phyloP scores from a whole-genome alignment of 2,329 filamentous ascomycete genomes.

The Colletotrichum navitas region DNA sequence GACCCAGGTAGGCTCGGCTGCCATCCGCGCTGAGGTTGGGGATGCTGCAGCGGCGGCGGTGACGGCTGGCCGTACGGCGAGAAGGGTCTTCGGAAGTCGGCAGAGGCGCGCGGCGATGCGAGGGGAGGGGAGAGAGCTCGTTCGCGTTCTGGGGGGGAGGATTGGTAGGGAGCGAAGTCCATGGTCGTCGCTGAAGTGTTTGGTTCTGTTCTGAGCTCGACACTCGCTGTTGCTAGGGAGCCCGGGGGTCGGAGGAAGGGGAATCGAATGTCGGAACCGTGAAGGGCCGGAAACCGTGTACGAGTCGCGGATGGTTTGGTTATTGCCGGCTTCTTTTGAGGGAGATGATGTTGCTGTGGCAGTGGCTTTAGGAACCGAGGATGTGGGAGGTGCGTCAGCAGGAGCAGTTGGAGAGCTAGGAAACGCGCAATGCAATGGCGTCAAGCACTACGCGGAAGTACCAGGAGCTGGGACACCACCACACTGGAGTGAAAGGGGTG shows the following conservation, averaged over 20 bases:
- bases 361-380: slow-evolving; percentile 9
- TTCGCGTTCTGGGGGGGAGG: slow-evolving; percentile 85
- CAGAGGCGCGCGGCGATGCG: slow-evolving; percentile 68
- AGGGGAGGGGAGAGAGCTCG: slow-evolving; percentile 82
- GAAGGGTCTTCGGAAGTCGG: slow-evolving; percentile 66
- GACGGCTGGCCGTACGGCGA: slow-evolving; percentile 60
- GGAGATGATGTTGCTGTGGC: slow-evolving; percentile 7
- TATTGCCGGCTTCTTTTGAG: not conserved
- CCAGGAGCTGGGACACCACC: slow-evolving; percentile 14
- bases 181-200: slow-evolving; percentile 59
- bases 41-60: slow-evolving; percentile 62
- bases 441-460: slow-evolving; percentile 26
- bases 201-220: not conserved
- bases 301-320: not conserved
- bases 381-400: slow-evolving; percentile 33
- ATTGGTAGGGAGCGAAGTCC: slow-evolving; percentile 98
- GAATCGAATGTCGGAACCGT: not conserved
- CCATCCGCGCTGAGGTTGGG: slow-evolving; percentile 71
- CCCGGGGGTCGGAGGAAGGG: not conserved
- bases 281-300: not conserved
- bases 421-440: slow-evolving; percentile 38
- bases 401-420: slow-evolving; percentile 26
- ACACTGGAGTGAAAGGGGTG: slow-evolving; percentile 7
- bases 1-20: slow-evolving; percentile 51
- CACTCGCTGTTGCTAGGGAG: not conserved